Conservation (phyloP, 768 basidiomycete genomes). For the Lactarius trivialis region DNA sequence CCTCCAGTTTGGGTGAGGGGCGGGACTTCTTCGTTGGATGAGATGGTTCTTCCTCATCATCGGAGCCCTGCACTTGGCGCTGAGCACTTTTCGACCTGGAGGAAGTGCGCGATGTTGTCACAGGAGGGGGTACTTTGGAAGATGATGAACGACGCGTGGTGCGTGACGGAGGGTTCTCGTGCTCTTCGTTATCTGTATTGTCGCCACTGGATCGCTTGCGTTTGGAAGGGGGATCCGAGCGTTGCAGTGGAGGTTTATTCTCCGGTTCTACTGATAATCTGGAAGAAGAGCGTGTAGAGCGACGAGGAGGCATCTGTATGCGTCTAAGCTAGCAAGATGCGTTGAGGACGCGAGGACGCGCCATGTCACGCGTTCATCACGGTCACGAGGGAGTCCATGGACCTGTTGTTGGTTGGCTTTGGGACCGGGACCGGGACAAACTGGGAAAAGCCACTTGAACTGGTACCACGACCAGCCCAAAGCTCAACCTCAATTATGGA, state of each 20-base stretch:
- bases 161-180: conserved; percentile 12
- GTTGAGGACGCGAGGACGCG: conserved; percentile 13
- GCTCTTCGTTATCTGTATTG: conserved; percentile 3
- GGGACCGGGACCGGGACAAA: not conserved
- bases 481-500: conserved; percentile 38
- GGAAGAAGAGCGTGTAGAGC: conserved; percentile 23
- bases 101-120: conserved; percentile 9
- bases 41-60: conserved; percentile 13
- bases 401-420: not conserved
- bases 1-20: conserved; percentile 14
- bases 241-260: not conserved
- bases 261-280: conserved; percentile 11
- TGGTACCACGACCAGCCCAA: conserved; percentile 23
- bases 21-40: conserved; percentile 18
- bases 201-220: conserved; percentile 18
- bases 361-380: conserved; percentile 21
- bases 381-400: not conserved
- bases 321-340: not conserved
- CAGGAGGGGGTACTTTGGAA: conserved; percentile 3
- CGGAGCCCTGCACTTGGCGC: conserved; percentile 8
- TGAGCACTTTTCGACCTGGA: conserved; percentile 7
- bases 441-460: conserved; percentile 13
- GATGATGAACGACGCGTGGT: conserved; percentile 18
- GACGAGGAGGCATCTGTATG: conserved; percentile 21
- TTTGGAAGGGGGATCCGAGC: conserved; percentile 2